A percentile compares a stretch with the other conserved stretches of the same genome.
Evolutionary conservation across 352 stramenopile genomes (phyloP).

Genomic region (Phytophthora tubulina): DNA sequence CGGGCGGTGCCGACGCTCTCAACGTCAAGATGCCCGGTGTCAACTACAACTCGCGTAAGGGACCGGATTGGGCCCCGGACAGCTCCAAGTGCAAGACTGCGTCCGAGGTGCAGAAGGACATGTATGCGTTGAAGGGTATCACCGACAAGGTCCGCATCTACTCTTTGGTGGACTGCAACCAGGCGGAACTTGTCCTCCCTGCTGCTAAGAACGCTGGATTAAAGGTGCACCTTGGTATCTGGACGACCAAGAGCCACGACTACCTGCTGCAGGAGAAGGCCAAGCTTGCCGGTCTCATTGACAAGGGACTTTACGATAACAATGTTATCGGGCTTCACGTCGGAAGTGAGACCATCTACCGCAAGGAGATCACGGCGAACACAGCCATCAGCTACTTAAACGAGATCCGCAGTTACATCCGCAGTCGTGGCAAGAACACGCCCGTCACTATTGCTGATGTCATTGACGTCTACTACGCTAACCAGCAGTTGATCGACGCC

Average conservation of each 20-base stretch:
- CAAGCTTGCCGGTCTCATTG: conserved; percentile 51
- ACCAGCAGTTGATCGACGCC: too few species aligned
- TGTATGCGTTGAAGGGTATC: conserved; percentile 55
- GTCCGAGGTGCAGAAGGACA: conserved; percentile 61
- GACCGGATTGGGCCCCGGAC: conserved; percentile 53
- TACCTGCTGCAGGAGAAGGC: conserved; percentile 58
- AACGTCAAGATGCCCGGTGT: conserved; percentile 72
- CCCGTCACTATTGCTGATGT: too few species aligned
- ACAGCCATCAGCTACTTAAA: too few species aligned
- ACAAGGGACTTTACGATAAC: conserved; percentile 46
- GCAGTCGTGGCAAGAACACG: too few species aligned
- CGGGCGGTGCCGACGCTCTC: conserved; percentile 38
- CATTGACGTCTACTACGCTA: too few species aligned
- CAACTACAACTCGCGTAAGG: conserved; percentile 82
- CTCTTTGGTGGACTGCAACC: conserved; percentile 64
- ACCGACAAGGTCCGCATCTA: conserved; percentile 75
- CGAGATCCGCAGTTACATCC: too few species aligned
- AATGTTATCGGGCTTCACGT: too few species aligned
- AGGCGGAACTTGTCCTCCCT: conserved; percentile 52
- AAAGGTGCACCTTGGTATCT: conserved; percentile 70
- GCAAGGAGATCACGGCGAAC: conserved; percentile 50
- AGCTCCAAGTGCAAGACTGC: conserved; percentile 59
- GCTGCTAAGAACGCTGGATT: conserved; percentile 52
- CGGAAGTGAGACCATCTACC: conserved; percentile 6
- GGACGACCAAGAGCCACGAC: conserved; percentile 49